Conservation (phyloP, 129 eudicot species). For the Helianthus annuus region DNA sequence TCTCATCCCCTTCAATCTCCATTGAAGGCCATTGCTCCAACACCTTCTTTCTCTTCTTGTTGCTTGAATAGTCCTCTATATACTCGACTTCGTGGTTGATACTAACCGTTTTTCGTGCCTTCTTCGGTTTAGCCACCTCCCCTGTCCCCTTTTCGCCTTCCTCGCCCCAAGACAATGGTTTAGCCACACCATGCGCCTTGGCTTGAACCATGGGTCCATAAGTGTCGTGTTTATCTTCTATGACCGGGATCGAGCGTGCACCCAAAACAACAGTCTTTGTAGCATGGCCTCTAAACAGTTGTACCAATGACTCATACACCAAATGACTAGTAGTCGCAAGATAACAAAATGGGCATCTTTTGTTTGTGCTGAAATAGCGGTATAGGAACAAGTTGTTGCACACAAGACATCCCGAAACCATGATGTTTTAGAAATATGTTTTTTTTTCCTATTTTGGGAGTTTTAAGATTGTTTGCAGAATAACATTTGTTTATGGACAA, state of each 20-base stretch:
- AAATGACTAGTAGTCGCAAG: slow-evolving; percentile 12
- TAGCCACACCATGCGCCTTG: slow-evolving; percentile 12
- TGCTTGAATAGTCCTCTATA: slow-evolving; percentile 33
- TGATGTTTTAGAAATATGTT: slow-evolving; percentile 1
- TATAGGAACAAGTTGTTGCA: slow-evolving; percentile 27
- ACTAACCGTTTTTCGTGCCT: slow-evolving; percentile 48
- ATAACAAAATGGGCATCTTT: slow-evolving; percentile 32
- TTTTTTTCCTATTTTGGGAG: not conserved
- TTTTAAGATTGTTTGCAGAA: slow-evolving; percentile 12
- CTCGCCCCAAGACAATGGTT: not conserved
- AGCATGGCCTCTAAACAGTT: slow-evolving; percentile 33
- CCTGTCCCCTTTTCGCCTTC: slow-evolving; percentile 6
- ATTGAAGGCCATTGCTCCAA: slow-evolving; percentile 38
- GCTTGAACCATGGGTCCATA: slow-evolving; percentile 4
- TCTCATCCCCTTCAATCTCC: slow-evolving; percentile 31
- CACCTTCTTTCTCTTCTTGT: slow-evolving; percentile 36
- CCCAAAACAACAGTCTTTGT: slow-evolving; percentile 43
- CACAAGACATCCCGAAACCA: slow-evolving; percentile 30
- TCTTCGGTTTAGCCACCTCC: slow-evolving; percentile 25
- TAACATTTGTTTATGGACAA: slow-evolving; percentile 12
- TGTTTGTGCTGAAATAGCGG: slow-evolving; percentile 22
- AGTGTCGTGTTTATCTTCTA: slow-evolving; percentile 23
- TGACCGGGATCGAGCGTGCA: slow-evolving; percentile 16
- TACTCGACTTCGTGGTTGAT: slow-evolving; percentile 50
- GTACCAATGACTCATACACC: slow-evolving; percentile 20